Evolutionary conservation across 306 rosid genomes (phyloP).

Genomic region (Casuarina equisetifolia): DNA sequence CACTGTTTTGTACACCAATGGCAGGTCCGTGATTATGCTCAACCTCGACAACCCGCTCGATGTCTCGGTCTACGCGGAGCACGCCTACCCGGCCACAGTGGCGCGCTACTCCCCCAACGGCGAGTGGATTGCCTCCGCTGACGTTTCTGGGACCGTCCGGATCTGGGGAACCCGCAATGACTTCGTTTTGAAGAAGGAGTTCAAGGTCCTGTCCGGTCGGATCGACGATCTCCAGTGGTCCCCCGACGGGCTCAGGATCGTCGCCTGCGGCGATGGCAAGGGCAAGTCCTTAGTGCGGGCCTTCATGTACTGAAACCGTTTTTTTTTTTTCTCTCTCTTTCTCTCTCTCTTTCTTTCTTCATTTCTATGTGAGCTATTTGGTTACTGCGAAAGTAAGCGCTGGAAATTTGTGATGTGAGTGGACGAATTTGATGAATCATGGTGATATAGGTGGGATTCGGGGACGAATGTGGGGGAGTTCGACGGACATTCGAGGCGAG

Average conservation of each 20-base stretch:
- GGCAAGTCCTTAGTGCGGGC: constrained; percentile 93
- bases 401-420: background rate
- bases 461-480: constrained; percentile 96
- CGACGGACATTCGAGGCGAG: constrained; percentile 91
- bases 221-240: constrained; percentile 99
- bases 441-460: constrained; percentile 82
- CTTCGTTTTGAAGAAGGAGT: constrained; percentile 89
- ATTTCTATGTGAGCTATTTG: background rate
- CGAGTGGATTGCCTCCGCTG: constrained; percentile 96
- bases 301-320: constrained; percentile 56
- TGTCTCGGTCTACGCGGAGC: constrained; percentile 82
- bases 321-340: background rate
- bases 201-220: constrained; percentile 77
- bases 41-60: constrained; percentile 76
- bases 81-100: constrained; percentile 81
- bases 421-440: background rate
- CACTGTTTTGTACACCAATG: constrained; percentile 68
- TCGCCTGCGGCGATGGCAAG: constrained; percentile 87
- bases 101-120: constrained; percentile 90
- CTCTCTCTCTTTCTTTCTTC: background rate
- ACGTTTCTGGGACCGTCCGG: constrained; percentile 79
- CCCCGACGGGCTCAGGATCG: constrained; percentile 85
- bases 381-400: constrained; percentile 3
- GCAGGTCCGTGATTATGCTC: constrained; percentile 78
- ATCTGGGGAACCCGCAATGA: constrained; percentile 87